These are phyloP conservation scores for Lodderomyces pseudojiufengensis DNA, from an alignment of 1,139 yeast genomes.

Conservation along the genomic window DNA sequence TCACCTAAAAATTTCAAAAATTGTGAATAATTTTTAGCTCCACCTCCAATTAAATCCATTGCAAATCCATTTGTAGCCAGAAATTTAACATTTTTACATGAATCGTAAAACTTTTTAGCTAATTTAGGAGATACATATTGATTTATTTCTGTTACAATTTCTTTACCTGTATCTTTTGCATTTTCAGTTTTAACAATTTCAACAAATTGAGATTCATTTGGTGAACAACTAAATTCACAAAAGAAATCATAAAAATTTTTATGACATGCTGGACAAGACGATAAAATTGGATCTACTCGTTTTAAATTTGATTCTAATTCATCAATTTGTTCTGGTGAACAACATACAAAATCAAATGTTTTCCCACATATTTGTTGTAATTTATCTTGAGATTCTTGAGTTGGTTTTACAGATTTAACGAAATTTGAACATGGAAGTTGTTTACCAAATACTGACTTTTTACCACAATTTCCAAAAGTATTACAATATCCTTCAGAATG, in stretches of 20 bases:
- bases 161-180: slow-evolving; percentile 50
- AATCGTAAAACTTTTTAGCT: slow-evolving; percentile 68
- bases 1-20: slow-evolving; percentile 90
- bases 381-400: slow-evolving; percentile 41
- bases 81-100: slow-evolving; percentile 87
- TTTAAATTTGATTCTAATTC: slow-evolving; percentile 50
- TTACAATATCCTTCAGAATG: slow-evolving; percentile 45
- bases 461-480: slow-evolving; percentile 70
- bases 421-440: slow-evolving; percentile 74
- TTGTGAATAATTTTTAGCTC: slow-evolving; percentile 68
- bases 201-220: slow-evolving; percentile 73
- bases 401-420: slow-evolving; percentile 42
- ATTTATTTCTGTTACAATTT: slow-evolving; percentile 68
- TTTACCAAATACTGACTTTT: slow-evolving; percentile 72
- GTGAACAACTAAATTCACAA: slow-evolving; percentile 88
- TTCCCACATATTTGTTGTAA: slow-evolving; percentile 57
- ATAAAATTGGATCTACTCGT: slow-evolving; percentile 72
- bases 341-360: slow-evolving; percentile 50
- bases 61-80: slow-evolving; percentile 95
- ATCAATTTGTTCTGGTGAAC: slow-evolving; percentile 35
- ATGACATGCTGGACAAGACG: slow-evolving; percentile 93
- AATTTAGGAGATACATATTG: slow-evolving; percentile 56
- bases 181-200: slow-evolving; percentile 55
- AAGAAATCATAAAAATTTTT: slow-evolving; percentile 81
- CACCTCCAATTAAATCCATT: slow-evolving; percentile 96